Evolutionary conservation across 176 grass and related monocot genomes (phyloP), one percentile per base, ranked within the genome.

Genomic region (Avena insularis): DNA sequence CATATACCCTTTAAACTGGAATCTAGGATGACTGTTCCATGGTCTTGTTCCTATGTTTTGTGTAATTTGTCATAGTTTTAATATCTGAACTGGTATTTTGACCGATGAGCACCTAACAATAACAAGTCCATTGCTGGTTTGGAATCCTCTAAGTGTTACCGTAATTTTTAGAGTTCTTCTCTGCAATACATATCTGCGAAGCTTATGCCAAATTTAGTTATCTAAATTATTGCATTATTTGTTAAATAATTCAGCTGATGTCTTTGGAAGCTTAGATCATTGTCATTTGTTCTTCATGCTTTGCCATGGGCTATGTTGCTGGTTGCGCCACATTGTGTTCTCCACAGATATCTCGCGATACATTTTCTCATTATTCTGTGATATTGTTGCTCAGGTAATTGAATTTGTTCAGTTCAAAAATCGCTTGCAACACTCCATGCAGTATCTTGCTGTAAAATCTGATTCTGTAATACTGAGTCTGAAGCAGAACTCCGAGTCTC

Each of bases 351-450:
- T 75, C 51, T 46, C 71, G 49, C 23, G 12, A 2, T 70, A 3
- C 13, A 64, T 65, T 58, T 88, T 75, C 87, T 66, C 58, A 65
- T 51, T 60, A 50, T 25, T 81, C 33, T 56, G 71, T 72, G 80
- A 36, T 87, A 20, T 78, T 87, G 29, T 89, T 86, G 23, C 82
- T 86, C 74, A 99, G 97, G 94, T 94, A 89, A 90, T 96, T 79
- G 97, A 99, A 83, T 96, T 99, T 84, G 94, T 99, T 72, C 86
- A 86, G 78, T 99, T 99, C 78, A 94, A 99, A 87, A 77, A 96
- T 23, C 91, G 89, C 57, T 86, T 96, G 87, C 82, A 90, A 89
- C 76, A 82, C 69, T 99, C 97, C 49, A 85, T 86, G 86, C 94
- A 96, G 23, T 96, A 92, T 92, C 35, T 96, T 81, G 91, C 88